Evolutionary conservation across 139 green algal genomes (phyloP), one percentile per base, ranked within the genome.

Genomic region (Eudorina sp.): DNA sequence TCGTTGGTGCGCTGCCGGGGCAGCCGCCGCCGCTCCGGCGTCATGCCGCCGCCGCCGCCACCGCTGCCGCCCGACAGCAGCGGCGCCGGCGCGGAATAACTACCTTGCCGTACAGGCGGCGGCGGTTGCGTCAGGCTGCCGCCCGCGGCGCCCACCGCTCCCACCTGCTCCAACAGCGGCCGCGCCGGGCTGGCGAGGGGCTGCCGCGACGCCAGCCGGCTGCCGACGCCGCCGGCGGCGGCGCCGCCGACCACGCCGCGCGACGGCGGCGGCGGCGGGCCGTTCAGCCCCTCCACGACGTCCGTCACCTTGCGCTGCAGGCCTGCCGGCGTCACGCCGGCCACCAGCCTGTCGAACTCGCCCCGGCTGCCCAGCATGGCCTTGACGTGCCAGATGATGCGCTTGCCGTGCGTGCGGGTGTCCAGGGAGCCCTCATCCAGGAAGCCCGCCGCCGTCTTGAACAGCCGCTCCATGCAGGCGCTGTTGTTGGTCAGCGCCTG

Each of bases 321-420:
- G 13, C 53, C 31, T 43, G 91, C 83, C 1, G 89, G 87, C 11
- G 79, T 48, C 29, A 95, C 53, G 23, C 58, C n/a, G 40, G 53
- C 45, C 25, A 92, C 34, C 31, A 95, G 84, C 0, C 90, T 68
- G 66, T 93, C 90, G 55, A 93, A 90, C 7, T 95, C 92, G 2
- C 70, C 3, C 1, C 53, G 73, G 43, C 58, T 87, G 58, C 43
- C 48, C 77, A 93, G 40, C 48, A 89, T 46, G 13, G 41, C 14
- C 77, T 93, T 92, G 25, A 95, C 46, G 62, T 84, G 77, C 90
- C 92, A 96, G 36, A 97, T 90, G 70, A 97, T 90, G 68, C 95
- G 94, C 89, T 97, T 97, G 84, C 93, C 95, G 43, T 96, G 93
- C 5, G 94, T 96, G 40, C 95, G 93, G 2, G 94, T 93, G 60